Evolutionary conservation across 2,329 filamentous ascomycete species (phyloP).

Genomic region (Alternaria gansuensis): DNA sequence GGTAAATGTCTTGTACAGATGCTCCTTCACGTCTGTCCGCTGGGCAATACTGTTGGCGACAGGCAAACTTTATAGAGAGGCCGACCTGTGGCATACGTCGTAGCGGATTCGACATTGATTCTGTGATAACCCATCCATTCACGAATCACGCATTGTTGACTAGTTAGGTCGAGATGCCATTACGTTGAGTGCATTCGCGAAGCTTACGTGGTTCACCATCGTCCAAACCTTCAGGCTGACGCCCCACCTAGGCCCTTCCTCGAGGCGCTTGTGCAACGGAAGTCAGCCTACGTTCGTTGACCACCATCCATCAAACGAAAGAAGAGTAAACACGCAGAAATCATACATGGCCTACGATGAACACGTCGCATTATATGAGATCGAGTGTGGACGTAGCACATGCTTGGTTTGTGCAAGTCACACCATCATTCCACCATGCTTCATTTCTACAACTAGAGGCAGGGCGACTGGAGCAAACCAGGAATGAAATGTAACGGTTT

Average conservation of each 20-base stretch:
- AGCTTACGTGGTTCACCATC: background rate
- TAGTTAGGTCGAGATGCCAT: background rate
- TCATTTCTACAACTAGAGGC: background rate
- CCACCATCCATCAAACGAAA: background rate
- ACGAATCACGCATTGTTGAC: background rate
- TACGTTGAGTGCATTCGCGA: background rate
- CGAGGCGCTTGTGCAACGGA: background rate
- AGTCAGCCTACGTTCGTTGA: background rate
- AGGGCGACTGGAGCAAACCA: background rate
- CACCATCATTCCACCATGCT: background rate
- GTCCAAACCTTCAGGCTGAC: background rate
- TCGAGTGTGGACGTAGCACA: background rate
- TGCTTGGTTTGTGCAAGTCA: background rate
- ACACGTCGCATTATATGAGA: background rate
- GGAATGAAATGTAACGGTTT: background rate
- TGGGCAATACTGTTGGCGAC: constrained; percentile 18
- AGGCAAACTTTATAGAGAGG: background rate
- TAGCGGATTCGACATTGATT: background rate
- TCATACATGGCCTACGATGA: background rate
- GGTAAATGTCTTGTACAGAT: constrained; percentile 5
- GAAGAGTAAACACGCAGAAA: background rate
- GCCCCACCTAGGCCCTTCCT: background rate
- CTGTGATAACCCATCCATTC: background rate
- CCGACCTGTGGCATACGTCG: background rate
- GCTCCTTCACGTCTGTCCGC: constrained; percentile 7